Percentiles rank a stretch among this genome's conserved stretches.
These are phyloP conservation scores for Clonostachys rhizophaga DNA, from an alignment of 2,329 filamentous ascomycete genomes.

Conservation along the genomic window DNA sequence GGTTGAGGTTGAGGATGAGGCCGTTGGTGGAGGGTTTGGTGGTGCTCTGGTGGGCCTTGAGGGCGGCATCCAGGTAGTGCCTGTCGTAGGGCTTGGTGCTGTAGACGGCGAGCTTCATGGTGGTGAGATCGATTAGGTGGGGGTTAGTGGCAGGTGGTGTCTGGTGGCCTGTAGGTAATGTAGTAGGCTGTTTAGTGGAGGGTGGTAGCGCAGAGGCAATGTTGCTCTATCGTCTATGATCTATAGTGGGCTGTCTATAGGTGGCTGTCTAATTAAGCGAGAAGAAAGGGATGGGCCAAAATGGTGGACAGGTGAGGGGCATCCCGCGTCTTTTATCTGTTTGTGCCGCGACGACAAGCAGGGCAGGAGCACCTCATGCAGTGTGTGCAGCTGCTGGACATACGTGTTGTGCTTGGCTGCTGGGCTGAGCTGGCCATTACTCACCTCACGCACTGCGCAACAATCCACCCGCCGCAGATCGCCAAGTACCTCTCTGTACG, in stretches of 20 bases:
- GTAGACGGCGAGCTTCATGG: slow-evolving; percentile 59
- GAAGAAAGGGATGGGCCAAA: no score
- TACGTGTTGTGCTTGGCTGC: no score
- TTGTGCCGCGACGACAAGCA: slow-evolving; percentile 23
- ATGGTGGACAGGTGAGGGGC: no score
- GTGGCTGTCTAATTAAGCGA: no score
- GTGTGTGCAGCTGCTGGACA: no score
- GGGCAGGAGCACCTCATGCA: slow-evolving; percentile 20
- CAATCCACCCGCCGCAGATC: no score
- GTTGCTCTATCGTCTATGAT: no score
- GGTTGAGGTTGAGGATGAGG: slow-evolving; percentile 3
- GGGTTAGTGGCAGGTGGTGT: neutral
- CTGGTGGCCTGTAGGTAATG: neutral
- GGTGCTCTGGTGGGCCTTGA: slow-evolving; percentile 21
- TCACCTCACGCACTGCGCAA: no score
- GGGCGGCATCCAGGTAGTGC: slow-evolving; percentile 42
- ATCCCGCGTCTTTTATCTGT: no score
- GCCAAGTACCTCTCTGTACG: no score
- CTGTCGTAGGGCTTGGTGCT: slow-evolving; percentile 61
- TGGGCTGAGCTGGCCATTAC: no score
- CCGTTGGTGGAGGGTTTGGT: slow-evolving; percentile 12
- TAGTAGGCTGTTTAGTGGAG: neutral
- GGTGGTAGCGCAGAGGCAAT: neutral
- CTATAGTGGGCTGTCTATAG: no score
- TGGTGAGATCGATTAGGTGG: neutral